Evolutionary conservation across 805 yeast genomes (phyloP), one percentile per base, ranked within the genome.

Genomic region (Candida sakaeoensis): DNA sequence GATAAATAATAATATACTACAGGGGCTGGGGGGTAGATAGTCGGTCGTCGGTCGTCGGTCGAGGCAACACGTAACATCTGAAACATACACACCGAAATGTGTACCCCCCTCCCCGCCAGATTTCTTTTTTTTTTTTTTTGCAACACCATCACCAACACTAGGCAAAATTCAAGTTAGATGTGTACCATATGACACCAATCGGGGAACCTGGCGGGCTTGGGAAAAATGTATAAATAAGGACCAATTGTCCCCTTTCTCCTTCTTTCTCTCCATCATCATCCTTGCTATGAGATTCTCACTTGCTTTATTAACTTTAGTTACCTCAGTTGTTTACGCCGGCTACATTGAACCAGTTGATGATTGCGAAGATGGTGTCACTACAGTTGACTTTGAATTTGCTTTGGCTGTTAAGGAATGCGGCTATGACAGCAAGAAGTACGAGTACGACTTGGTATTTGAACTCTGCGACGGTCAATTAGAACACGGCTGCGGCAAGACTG

Each of bases 381-480:
- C 24, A 21, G n/a, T 26, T 13, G 15, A 26, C 9, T 13, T 12
- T 9, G n/a, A 14, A 26, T 26, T 26, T 26, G 29, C 15, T 26
- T 26, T 26, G 9, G 29, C 29, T 26, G 29, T 26, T 26, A 26
- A 26, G n/a, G 29, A 26, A 26, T 26, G n/a, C 9, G 15, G 15
- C n/a, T 26, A 13, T 9, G 7, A 12, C 5, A 5, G 6, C 8
- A 26, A 26, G 15, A 26, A 13, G n/a, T 6, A 26, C n/a, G n/a
- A 26, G 6, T 26, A 9, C 6, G 29, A 26, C n/a, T 26, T 26
- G 9, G 29, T 26, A 5, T 26, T 12, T 26, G 29, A 26, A 26
- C n/a, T 26, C n/a, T 12, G 29, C 6, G 29, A 26, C n/a, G 29
- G 29, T 26, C 29, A 26, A 26, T 26, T 26, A 10, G 29, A 26